phyloP scores from a whole-genome alignment of 2,329 filamentous ascomycete genomes.

The Niveomyces coronatus region DNA sequence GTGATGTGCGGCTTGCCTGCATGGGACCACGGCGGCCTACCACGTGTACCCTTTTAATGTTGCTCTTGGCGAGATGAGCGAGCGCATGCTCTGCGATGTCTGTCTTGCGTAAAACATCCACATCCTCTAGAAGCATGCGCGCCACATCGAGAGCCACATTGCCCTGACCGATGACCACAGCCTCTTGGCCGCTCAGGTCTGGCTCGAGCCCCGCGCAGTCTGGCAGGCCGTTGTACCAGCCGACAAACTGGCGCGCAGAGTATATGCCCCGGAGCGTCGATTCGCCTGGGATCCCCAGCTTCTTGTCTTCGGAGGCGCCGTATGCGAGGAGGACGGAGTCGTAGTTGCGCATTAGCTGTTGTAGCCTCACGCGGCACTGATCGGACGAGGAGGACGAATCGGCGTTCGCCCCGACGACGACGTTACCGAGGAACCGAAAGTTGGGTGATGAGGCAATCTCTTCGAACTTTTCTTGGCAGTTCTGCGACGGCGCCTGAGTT shows the following conservation, averaged over 20 bases:
- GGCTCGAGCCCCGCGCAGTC: conserved; percentile 66
- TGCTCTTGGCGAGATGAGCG: conserved; percentile 60
- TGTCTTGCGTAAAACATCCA: conserved; percentile 65
- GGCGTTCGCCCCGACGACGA: conserved; percentile 56
- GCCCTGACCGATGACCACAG: conserved; percentile 83
- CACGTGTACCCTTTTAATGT: conserved; percentile 70
- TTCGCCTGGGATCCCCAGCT: conserved; percentile 72
- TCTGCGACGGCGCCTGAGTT: conserved; percentile 41
- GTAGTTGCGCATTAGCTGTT: conserved; percentile 67
- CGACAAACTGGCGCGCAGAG: conserved; percentile 87
- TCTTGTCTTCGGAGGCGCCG: conserved; percentile 75
- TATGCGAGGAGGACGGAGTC: conserved; percentile 90
- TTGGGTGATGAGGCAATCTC: conserved; percentile 73
- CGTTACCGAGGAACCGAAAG: conserved; percentile 88
- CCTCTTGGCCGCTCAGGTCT: conserved; percentile 68
- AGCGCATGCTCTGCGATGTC: conserved; percentile 85
- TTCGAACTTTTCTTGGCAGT: conserved; percentile 88
- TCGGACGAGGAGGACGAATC: conserved; percentile 19
- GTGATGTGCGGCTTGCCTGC: conserved; percentile 46
- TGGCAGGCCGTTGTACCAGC: conserved; percentile 96
- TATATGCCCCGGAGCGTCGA: conserved; percentile 61
- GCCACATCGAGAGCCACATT: conserved; percentile 95
- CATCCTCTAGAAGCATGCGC: conserved; percentile 68
- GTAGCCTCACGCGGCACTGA: conserved; percentile 50
- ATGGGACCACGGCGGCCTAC: conserved; percentile 82